These are phyloP conservation scores for Allantophomopsis lycopodina DNA, from an alignment of 2,329 filamentous ascomycete species.

Conservation along the genomic window DNA sequence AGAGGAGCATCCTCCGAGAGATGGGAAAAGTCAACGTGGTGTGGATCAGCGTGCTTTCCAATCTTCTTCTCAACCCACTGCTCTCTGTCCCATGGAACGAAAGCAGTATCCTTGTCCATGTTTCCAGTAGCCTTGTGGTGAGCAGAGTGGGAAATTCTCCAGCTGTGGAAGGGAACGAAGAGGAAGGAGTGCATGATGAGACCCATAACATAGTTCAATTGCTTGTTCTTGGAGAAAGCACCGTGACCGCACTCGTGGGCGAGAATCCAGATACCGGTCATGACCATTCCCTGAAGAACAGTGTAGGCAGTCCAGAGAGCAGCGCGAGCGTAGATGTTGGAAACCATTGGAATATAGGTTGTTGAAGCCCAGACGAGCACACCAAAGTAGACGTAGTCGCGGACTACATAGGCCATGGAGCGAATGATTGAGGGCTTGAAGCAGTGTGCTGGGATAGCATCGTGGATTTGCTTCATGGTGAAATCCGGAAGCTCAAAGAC, in stretches of 20 bases:
- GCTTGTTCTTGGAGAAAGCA: slow-evolving; percentile 43
- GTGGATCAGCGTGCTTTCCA: slow-evolving; percentile 2
- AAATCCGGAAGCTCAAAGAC: slow-evolving; percentile 14
- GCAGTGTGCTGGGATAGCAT: slow-evolving; percentile 45
- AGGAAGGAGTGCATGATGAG: slow-evolving; percentile 53
- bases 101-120: slow-evolving; percentile 53
- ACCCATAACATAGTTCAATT: slow-evolving; percentile 46
- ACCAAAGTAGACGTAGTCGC: slow-evolving; percentile 36
- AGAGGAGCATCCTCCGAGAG: slow-evolving; percentile 49
- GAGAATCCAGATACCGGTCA: slow-evolving; percentile 57
- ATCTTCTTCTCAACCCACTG: slow-evolving; percentile 7
- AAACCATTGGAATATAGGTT: slow-evolving; percentile 37
- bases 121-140: slow-evolving; percentile 57
- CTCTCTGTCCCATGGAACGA: slow-evolving; percentile 34
- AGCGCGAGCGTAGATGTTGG: slow-evolving; percentile 26
- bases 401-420: slow-evolving; percentile 40
- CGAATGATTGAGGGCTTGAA: slow-evolving; percentile 38
- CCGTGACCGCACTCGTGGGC: slow-evolving; percentile 61
- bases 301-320: slow-evolving; percentile 44
- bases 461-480: slow-evolving; percentile 18
- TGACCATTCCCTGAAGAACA: slow-evolving; percentile 49
- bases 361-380: slow-evolving; percentile 34
- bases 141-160: slow-evolving; percentile 55
- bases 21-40: slow-evolving; percentile 21
- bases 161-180: slow-evolving; percentile 56